These are phyloP conservation scores for Scedosporium dehoogii DNA, from an alignment of 2,329 filamentous ascomycete species.

Conservation along the genomic window DNA sequence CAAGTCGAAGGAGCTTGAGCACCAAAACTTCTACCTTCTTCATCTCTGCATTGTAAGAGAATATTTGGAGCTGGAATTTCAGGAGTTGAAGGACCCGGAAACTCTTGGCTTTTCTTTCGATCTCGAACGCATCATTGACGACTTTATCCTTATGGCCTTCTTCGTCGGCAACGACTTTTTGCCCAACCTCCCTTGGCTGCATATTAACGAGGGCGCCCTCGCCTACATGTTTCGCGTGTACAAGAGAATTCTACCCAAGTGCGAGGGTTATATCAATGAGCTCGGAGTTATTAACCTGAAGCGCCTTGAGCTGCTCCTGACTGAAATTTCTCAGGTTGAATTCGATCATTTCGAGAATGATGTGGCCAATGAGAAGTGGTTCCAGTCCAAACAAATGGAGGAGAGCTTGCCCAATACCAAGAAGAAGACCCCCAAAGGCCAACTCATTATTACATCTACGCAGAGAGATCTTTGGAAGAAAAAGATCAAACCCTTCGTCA, in stretches of 20 bases:
- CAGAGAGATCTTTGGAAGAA: constrained; percentile 77
- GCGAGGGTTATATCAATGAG: constrained; percentile 94
- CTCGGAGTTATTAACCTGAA: constrained; percentile 83
- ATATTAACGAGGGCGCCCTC: constrained; percentile 96
- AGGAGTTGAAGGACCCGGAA: constrained; percentile 71
- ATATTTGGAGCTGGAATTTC: constrained; percentile 94
- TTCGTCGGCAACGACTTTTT: constrained; percentile 99
- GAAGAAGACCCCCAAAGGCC: constrained; percentile 45
- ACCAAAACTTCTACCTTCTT: constrained; percentile 97
- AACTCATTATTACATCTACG: constrained; percentile 63
- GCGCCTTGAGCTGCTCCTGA: constrained; percentile 65
- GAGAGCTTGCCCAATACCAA: constrained; percentile 52
- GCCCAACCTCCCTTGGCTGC: constrained; percentile 87
- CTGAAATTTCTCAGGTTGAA: constrained; percentile 81
- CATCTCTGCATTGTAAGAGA: constrained; percentile 96
- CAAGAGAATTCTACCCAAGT: constrained; percentile 77
- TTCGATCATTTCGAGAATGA: constrained; percentile 89
- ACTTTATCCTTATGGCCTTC: constrained; percentile 99
- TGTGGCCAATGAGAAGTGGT: constrained; percentile 81
- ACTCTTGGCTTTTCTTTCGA: constrained; percentile 72
- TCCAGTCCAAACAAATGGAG: constrained; percentile 72
- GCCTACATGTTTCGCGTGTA: constrained; percentile 97
- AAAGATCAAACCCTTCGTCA: constrained; percentile 73
- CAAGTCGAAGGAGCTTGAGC: constrained; percentile 93
- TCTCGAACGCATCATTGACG: constrained; percentile 93